Evolutionary conservation across 2,329 filamentous ascomycete genomes (phyloP), one percentile per base, ranked within the genome.

Genomic region (Lecanicillium sp.): DNA sequence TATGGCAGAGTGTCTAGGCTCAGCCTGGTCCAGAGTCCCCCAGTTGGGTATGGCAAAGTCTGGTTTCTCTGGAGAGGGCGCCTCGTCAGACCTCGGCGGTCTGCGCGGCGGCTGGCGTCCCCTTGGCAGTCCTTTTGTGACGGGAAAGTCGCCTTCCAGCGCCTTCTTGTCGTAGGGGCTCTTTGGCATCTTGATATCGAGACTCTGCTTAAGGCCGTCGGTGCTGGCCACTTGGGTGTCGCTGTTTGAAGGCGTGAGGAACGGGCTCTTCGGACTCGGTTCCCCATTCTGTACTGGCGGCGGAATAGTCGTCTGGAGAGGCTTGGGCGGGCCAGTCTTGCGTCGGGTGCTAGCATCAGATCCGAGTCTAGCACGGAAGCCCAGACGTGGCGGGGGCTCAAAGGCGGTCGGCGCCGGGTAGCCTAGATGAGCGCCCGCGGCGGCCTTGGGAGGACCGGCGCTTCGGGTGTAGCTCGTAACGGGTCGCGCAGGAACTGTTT

Each of bases 81-180:
- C 44, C 20, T 48, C 49, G 15, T 51, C 49, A 17, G 49, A 51
- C 23, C 49, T 44, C 20, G 44, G 26, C 6, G 44, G 49, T 33
- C 49, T 30, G 5, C 51, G 51, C 2, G 57, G 58, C 17, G 54
- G 57, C 8, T 52, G 57, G n/a, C 66, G 62, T 2, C 66, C 66
- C 21, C 66, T 58, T 2, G 65, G 66, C 11, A 68, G 56, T 2
- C 64, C 64, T 8, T 62, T 66, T 24, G 56, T 58, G 5, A 61
- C 40, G 2, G 65, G 63, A 17, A 67, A 68, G 8, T 62, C 58
- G 1, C 64, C 65, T 37, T 62, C 62, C 33, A 64, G 60, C 0
- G 58, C 56, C 3, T 51, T 53, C 9, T 54, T 56, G 4, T 53
- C 51, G 21, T 62, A 60, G 0, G 64, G 62, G 26, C 63, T 67